These are phyloP conservation scores for Verticillium dahliae DNA, from an alignment of 2,329 filamentous ascomycete species.

Conservation along the genomic window DNA sequence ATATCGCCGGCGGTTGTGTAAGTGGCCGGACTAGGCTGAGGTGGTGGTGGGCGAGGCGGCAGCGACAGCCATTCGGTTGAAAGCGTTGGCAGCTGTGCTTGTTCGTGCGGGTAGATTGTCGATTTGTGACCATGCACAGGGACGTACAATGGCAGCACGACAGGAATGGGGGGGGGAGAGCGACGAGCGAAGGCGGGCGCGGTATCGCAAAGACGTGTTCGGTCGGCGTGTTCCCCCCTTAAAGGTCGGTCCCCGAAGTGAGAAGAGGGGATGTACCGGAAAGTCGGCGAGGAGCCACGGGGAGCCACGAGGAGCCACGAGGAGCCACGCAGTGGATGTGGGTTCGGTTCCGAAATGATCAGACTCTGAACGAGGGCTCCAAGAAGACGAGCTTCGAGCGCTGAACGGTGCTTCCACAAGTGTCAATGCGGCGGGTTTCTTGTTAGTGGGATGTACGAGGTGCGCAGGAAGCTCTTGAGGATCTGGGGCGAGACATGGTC, in stretches of 20 bases:
- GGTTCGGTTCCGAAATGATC: background rate
- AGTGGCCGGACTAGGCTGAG: background rate
- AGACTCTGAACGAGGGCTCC: background rate
- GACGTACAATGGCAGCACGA: background rate
- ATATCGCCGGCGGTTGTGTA: background rate
- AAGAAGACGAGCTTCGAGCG: background rate
- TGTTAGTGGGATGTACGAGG: background rate
- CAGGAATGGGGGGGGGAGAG: background rate
- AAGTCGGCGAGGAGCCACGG: background rate
- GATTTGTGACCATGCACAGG: background rate
- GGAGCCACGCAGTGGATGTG: background rate
- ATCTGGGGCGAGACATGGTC: constrained; percentile 31
- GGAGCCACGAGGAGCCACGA: no score
- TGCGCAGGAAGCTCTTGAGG: background rate
- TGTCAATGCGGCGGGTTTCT: background rate
- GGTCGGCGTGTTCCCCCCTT: background rate
- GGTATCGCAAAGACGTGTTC: background rate
- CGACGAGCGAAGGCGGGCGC: background rate
- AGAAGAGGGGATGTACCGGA: background rate
- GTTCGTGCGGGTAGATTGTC: background rate
- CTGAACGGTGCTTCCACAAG: background rate
- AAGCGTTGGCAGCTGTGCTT: background rate
- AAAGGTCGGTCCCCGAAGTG: background rate
- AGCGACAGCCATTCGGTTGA: background rate
- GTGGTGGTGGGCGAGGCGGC: background rate